Conservation (phyloP, 257 asterid genomes). For the Coffea eugenioides region DNA sequence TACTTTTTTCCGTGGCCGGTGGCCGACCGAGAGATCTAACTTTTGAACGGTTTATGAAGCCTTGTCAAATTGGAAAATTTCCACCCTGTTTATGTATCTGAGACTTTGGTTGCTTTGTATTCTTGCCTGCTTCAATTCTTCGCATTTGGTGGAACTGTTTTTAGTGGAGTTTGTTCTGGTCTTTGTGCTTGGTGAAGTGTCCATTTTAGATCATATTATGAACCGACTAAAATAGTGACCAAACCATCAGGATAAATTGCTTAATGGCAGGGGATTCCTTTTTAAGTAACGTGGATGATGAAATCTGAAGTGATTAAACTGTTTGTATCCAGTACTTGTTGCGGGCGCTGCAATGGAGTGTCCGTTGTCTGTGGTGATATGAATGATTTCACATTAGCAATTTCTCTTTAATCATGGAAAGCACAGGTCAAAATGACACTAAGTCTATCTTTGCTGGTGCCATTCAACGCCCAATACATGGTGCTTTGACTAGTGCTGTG, state of each 20-base stretch:
- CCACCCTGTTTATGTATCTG: neutral
- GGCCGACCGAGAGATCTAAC: neutral
- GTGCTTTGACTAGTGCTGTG: slow-evolving; percentile 21
- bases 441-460: slow-evolving; percentile 1
- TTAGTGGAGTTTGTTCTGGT: neutral
- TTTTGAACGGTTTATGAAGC: neutral
- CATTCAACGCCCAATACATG: neutral
- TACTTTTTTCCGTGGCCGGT: neutral
- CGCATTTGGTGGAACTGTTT: neutral
- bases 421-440: neutral
- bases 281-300: too few species aligned
- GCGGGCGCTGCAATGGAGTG: neutral
- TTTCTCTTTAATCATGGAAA: neutral
- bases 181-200: neutral
- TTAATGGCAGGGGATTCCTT: neutral
- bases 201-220: neutral
- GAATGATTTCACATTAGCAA: neutral
- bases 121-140: neutral
- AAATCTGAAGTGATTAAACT: neutral
- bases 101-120: neutral
- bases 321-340: neutral
- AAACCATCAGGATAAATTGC: neutral
- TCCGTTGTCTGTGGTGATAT: neutral
- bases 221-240: neutral
- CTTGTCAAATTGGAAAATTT: neutral